A percentile compares a stretch with the other conserved stretches of the same genome.
Evolutionary conservation across 192 early-diverging fungal genomes (phyloP).

Genomic region (Cetraspora pellucida): DNA sequence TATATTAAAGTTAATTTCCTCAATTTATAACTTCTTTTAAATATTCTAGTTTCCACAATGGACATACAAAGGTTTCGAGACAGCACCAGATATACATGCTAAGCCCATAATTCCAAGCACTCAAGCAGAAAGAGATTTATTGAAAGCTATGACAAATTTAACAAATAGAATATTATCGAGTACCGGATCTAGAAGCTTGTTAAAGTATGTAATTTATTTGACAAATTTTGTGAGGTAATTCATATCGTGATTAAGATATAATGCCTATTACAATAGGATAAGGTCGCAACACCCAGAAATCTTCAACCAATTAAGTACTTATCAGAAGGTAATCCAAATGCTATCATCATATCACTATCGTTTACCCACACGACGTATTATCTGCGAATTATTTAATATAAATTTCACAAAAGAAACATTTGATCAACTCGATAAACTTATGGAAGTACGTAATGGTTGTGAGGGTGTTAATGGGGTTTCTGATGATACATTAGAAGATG

Average conservation of each 20-base stretch:
- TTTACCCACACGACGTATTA: constrained; percentile 68
- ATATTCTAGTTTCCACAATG: constrained; percentile 50
- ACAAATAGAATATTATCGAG: constrained; percentile 82
- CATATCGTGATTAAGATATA: not conserved
- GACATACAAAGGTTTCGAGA: constrained; percentile 44
- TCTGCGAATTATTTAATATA: constrained; percentile 78
- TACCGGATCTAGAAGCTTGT: constrained; percentile 71
- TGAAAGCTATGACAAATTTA: constrained; percentile 74
- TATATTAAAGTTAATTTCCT: not conserved
- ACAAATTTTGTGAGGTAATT: not conserved
- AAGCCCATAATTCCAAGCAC: constrained; percentile 37
- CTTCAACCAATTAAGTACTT: constrained; percentile 61
- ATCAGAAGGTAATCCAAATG: constrained; percentile 62
- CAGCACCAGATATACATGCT: constrained; percentile 42
- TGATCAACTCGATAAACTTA: constrained; percentile 47
- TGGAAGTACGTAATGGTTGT: not conserved
- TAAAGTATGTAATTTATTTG: constrained; percentile 48
- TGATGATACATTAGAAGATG: not conserved
- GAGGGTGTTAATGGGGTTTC: constrained; percentile 6
- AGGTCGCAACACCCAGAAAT: constrained; percentile 58
- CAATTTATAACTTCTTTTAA: not conserved
- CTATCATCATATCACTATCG: constrained; percentile 71
- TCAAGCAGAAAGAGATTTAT: constrained; percentile 60
- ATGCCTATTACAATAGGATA: constrained; percentile 46
- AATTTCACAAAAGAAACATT: constrained; percentile 52